Evolutionary conservation across 805 yeast genomes (phyloP).

Genomic region (Kazachstania martiniae): DNA sequence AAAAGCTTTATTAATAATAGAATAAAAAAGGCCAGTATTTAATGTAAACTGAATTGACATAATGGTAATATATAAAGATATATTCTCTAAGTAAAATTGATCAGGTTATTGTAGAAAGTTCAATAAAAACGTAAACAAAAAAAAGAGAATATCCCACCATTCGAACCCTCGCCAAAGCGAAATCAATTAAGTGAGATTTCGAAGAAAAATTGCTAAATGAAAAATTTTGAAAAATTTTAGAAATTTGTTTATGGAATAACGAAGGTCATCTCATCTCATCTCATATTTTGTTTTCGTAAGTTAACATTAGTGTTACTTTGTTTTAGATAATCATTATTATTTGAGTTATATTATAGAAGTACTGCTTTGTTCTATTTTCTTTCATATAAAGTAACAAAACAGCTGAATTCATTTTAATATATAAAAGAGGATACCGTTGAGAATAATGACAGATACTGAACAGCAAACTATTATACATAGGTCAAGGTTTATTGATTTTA

Average conservation of each 20-base stretch:
- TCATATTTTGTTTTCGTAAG: too few species aligned
- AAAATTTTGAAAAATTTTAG: constrained; percentile 6
- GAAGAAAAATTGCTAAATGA: constrained; percentile 1
- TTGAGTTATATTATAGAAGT: too few species aligned
- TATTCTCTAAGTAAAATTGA: too few species aligned
- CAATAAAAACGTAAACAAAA: not conserved
- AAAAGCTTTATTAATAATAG: too few species aligned
- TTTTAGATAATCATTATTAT: too few species aligned
- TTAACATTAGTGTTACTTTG: too few species aligned
- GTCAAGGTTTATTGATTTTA: constrained; percentile 82
- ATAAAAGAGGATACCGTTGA: not conserved
- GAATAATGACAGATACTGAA: not conserved
- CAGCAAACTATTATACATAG: constrained; percentile 45
- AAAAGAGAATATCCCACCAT: not conserved
- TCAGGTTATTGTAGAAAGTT: not conserved
- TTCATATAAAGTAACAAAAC: too few species aligned
- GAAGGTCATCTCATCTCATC: constrained; percentile 15
- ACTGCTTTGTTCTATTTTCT: too few species aligned
- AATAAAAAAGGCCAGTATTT: too few species aligned
- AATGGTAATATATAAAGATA: too few species aligned
- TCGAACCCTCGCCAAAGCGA: not conserved
- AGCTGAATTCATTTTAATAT: not conserved
- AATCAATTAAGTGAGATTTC: not conserved
- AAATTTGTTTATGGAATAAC: too few species aligned
- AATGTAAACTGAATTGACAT: too few species aligned